Base-by-base conservation (phyloP, 2,329 filamentous ascomycete genomes). In the Rutstroemia sp. region DNA sequence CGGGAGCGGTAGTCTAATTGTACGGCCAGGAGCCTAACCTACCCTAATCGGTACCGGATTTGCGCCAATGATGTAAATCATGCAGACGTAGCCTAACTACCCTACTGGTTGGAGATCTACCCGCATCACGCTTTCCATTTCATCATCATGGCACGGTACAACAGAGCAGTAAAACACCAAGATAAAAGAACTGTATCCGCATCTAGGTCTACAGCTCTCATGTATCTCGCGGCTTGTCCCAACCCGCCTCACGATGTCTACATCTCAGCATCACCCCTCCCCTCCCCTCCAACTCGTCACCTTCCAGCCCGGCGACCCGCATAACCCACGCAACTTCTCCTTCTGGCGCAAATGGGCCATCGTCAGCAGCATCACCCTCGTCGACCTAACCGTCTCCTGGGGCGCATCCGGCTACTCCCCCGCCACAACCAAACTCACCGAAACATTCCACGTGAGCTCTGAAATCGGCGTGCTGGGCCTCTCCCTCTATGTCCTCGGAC, bases 351-450 rank as follows among this genome's bases (percentile, higher is more conserved):
- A 71, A 61, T 70, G 69, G 68, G 58, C 64, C 3, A 68, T 69
- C 14, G 65, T 71, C 2, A 56, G 63, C 7, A 64, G 60, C 16
- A 68, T 72, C 23, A 63, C 65, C 0, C 59, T 68, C 2, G 63
- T 69, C 48, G 69, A 71, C 54, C 59, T 72, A 4, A 68, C 63
- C 2, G 69, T 71, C 23, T 67, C 63, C n/a, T 78, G 74, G 71
- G 74, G 73, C 8, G 75, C 75, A 1, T 76, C 73, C 5, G 75
- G 75, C 8, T 78, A 75, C 62, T 76, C 73, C 2, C 75, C 76
- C 0, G 73, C 70, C 0, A 65, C 69, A 14, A 61, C 58, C n/a
- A 72, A 73, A 44, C 75, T 78, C 53, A 69, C 67, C 1, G 65
- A 70, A 8, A 71, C 75, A 16, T 73, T 78, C 56, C 65, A 67